Base-by-base conservation (phyloP, 1,139 yeast species). In the Suhomyces guaymorum region DNA sequence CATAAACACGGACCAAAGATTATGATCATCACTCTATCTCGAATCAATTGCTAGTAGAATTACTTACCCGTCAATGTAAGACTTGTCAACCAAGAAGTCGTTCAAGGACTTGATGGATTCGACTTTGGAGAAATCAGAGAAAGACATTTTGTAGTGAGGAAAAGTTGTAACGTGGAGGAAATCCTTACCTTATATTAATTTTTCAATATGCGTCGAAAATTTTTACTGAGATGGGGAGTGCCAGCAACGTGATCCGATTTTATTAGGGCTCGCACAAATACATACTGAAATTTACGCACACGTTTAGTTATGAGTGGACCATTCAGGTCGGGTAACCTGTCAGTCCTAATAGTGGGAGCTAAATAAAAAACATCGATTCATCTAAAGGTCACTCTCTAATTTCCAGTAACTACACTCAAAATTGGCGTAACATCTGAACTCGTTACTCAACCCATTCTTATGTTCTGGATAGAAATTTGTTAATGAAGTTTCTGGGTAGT, bases 1-100 rank as follows among this genome's bases (percentile, higher is more conserved):
- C 94, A 78, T 81, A 83, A 85, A 85, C 95, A 85, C 90, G 95
- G 94, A 85, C 95, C 94, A 84, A 81, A 78, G 75, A 70, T 69
- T 61, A 63, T 57, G 73, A 71, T 83, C 90, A 82, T 83, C 89
- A 80, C 75, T 43, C 46, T 33, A 33, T 16, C 15, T 25, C 21
- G 19, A 25, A 16, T 31, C 18, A 22, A 20, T 19, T 15, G 15
- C 23, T 9, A 18, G 15, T 33, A 35, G 76, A 16, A 8, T 28
- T 31, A 56, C 95, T 67, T 83, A 87, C 95, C 96, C 96, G 66
- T 86, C 92, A 58, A 89, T 63, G 85, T 88, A 89, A 52, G 95
- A 84, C 78, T 88, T 86, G 73, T 85, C 90, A 69, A 83, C 87
- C 71, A 90, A 82, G 78, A 78, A 82, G 57, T 77, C 76, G 86